Conservation (phyloP, 805 yeast genomes). For the Yamadazyma tumulicola region DNA sequence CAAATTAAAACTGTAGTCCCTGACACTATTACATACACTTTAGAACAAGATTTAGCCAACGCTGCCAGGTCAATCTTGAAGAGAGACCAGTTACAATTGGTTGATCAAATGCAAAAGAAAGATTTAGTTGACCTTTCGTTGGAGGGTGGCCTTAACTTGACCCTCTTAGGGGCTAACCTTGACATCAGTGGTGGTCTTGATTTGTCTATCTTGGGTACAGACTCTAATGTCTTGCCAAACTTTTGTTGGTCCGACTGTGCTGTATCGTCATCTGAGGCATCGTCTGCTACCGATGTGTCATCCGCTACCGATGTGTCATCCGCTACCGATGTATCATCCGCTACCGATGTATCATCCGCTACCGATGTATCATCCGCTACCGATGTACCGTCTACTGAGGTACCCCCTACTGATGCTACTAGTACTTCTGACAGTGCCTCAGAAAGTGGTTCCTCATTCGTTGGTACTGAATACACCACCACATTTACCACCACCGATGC, state of each 20-base stretch:
- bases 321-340: conserved; percentile 1
- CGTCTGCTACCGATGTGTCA: conserved; percentile 1
- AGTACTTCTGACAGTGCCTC: background rate
- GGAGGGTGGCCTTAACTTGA: conserved; percentile 5
- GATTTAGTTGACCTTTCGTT: conserved; percentile 8
- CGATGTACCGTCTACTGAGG: conserved; percentile 3
- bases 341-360: conserved; percentile 1
- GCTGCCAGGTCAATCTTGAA: background rate
- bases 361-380: conserved; percentile 1
- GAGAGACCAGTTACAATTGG: conserved; percentile 7
- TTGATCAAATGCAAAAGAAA: conserved; percentile 10
- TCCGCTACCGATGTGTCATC: conserved; percentile 1
- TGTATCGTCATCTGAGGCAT: conserved; percentile 1
- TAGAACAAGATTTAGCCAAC: conserved; percentile 8
- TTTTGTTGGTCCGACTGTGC: conserved; percentile 15
- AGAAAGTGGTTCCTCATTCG: background rate
- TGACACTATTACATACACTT: conserved; percentile 5
- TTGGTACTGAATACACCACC: conserved; percentile 16
- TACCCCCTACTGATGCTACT: conserved; percentile 1
- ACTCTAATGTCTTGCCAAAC: conserved; percentile 13
- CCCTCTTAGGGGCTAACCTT: conserved; percentile 8
- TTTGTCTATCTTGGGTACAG: conserved; percentile 8
- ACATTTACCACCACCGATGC: conserved; percentile 11
- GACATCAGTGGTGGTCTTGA: conserved; percentile 5
- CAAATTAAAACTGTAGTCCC: conserved; percentile 9